phyloP scores from a whole-genome alignment of 2,329 filamentous ascomycete species.

The Penicillium sp. region DNA sequence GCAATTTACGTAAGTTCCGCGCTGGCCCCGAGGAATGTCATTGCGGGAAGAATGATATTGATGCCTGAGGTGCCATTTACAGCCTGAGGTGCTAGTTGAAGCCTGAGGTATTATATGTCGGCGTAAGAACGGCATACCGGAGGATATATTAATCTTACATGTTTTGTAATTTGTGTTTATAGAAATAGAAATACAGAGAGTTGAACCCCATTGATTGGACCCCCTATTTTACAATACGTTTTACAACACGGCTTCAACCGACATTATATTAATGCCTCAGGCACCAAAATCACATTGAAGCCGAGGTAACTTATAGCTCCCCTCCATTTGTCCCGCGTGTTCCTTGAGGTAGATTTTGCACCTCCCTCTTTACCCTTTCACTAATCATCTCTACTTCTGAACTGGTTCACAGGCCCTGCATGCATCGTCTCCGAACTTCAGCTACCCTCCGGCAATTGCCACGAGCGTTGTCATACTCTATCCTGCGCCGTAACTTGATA shows the following conservation, averaged over 20 bases:
- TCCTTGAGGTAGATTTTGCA: neutral
- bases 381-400: neutral
- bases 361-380: neutral
- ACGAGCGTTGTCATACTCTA: slow-evolving; percentile 3
- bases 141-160: too few relatives aligned
- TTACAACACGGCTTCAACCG: too few relatives aligned
- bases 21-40: neutral
- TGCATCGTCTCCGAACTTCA: slow-evolving; percentile 10
- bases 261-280: neutral
- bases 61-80: neutral
- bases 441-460: slow-evolving; percentile 9
- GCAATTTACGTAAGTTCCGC: slow-evolving; percentile 21
- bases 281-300: neutral
- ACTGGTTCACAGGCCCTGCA: neutral
- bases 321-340: neutral
- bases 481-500: slow-evolving; percentile 12
- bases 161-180: too few relatives aligned
- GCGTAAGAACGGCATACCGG: too few relatives aligned
- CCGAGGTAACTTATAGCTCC: slow-evolving; percentile 4
- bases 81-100: too few relatives aligned
- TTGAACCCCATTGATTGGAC: too few relatives aligned
- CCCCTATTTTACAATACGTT: too few relatives aligned
- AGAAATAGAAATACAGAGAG: too few relatives aligned
- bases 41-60: neutral
- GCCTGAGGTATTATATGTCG: too few relatives aligned